phyloP scores from a whole-genome alignment of 2,329 filamentous ascomycete genomes.

The Hymenoscyphus albidus region DNA sequence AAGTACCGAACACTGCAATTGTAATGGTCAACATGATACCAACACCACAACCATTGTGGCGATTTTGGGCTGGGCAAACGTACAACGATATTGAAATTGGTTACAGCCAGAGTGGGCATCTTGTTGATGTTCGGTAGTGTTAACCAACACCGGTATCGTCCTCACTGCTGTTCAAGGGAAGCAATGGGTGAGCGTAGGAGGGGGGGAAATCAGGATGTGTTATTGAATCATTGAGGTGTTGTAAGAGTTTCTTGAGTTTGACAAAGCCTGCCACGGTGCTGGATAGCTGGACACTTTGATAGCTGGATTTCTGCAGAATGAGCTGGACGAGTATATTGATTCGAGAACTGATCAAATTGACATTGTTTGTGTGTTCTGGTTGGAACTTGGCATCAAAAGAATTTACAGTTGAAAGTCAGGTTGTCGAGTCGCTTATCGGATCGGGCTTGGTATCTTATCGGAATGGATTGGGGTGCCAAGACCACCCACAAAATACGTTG shows the following conservation, averaged over 20 bases:
- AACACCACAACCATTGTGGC: neutral
- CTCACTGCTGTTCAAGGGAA: slow-evolving; percentile 35
- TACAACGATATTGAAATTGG: slow-evolving; percentile 50
- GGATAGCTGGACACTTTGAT: too few relatives aligned
- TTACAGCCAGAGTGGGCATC: slow-evolving; percentile 47
- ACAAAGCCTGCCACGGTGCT: slow-evolving; percentile 6
- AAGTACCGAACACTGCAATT: slow-evolving; percentile 51
- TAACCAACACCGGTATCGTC: slow-evolving; percentile 41
- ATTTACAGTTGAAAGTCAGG: too few relatives aligned
- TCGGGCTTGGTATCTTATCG: too few relatives aligned
- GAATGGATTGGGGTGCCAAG: too few relatives aligned
- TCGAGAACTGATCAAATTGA: neutral
- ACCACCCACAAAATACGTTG: too few relatives aligned
- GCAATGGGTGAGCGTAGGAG: slow-evolving; percentile 32
- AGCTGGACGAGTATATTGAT: neutral
- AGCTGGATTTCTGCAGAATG: neutral
- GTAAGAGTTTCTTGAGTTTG: neutral
- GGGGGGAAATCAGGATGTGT: slow-evolving; percentile 33
- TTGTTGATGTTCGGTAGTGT: slow-evolving; percentile 14
- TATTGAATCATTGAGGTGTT: slow-evolving; percentile 43
- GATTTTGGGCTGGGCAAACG: neutral
- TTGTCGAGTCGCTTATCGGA: too few relatives aligned
- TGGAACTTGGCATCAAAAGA: neutral
- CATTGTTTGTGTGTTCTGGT: neutral
- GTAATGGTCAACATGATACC: neutral